Evolutionary conservation across 768 basidiomycete species (phyloP).

Genomic region (Trametes punicea): DNA sequence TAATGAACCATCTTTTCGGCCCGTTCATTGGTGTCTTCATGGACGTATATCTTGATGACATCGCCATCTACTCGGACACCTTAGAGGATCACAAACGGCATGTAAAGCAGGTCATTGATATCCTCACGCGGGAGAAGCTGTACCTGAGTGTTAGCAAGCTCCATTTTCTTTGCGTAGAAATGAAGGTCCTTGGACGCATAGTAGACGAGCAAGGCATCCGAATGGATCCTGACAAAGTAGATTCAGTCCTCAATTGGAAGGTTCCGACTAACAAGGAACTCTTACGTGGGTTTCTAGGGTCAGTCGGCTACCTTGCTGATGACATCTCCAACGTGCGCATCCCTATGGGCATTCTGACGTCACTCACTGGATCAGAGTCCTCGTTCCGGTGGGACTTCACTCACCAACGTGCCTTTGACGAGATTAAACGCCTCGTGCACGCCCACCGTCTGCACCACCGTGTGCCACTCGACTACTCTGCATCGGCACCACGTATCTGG

Average conservation of each 20-base stretch:
- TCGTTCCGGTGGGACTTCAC: neutral
- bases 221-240: constrained; percentile 26
- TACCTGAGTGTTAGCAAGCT: constrained; percentile 12
- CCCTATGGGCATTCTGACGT: constrained; percentile 34
- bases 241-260: constrained; percentile 29
- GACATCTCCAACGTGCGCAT: constrained; percentile 24
- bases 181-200: constrained; percentile 27
- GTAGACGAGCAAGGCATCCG: constrained; percentile 22
- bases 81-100: no score
- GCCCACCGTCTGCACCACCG: neutral
- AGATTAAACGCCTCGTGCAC: neutral
- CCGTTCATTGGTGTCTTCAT: no score
- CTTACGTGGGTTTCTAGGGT: constrained; percentile 10
- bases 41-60: no score
- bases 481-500: neutral
- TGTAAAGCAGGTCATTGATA: neutral
- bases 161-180: neutral
- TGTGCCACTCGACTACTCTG: neutral
- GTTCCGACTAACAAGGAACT: constrained; percentile 26
- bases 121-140: constrained; percentile 6
- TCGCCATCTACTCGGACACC: no score
- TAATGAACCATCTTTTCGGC: no score
- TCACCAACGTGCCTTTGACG: neutral
- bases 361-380: constrained; percentile 11
- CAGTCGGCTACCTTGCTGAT: constrained; percentile 30